These are phyloP conservation scores for Macaranga tanarius DNA, from an alignment of 441 rosid genomes.

Conservation along the genomic window DNA sequence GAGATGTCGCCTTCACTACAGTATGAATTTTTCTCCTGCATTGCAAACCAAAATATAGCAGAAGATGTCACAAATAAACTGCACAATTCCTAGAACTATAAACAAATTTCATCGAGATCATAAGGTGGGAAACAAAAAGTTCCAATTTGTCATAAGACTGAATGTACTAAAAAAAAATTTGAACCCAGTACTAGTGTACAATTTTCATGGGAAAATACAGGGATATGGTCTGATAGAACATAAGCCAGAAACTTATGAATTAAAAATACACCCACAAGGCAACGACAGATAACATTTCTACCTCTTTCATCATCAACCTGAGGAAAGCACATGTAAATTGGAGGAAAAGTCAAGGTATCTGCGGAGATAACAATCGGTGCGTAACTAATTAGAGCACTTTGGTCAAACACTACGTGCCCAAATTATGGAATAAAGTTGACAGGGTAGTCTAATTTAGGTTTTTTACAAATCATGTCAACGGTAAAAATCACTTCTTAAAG, in stretches of 20 bases:
- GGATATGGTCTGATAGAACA: neutral
- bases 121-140: neutral
- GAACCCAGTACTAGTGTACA: neutral
- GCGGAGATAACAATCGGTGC: neutral
- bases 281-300: neutral
- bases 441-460: neutral
- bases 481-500: neutral
- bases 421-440: neutral
- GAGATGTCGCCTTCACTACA: conserved; percentile 68
- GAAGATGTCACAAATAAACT: conserved; percentile 22
- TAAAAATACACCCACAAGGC: neutral
- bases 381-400: neutral
- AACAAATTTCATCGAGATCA: conserved; percentile 9
- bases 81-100: conserved; percentile 12
- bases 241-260: neutral
- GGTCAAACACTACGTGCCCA: neutral
- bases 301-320: conserved; percentile 2
- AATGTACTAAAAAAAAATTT: neutral
- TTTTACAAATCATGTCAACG: neutral
- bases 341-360: neutral
- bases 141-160: neutral
- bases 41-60: conserved; percentile 18
- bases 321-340: neutral
- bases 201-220: neutral
- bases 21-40: conserved; percentile 56